phyloP scores from a whole-genome alignment of 371 early-diverging fungal genomes.

The Mucor velutinosus region DNA sequence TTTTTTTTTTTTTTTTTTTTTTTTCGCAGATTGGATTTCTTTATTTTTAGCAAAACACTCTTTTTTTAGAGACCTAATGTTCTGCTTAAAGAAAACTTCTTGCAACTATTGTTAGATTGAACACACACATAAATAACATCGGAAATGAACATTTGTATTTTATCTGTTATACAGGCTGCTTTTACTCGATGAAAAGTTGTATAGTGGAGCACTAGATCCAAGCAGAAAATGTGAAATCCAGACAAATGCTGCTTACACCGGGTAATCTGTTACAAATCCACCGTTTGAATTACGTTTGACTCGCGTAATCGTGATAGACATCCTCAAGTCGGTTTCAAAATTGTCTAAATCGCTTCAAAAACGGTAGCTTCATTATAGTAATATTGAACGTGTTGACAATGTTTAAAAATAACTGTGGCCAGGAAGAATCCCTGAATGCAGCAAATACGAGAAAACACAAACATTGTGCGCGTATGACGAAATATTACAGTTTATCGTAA shows the following conservation, averaged over 20 bases:
- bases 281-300: background rate
- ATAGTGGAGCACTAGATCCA: no score
- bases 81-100: constrained; percentile 10
- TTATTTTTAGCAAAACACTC: constrained; percentile 4
- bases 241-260: background rate
- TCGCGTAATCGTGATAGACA: background rate
- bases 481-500: background rate
- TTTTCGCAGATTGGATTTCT: background rate
- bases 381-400: background rate
- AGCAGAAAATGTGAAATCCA: background rate
- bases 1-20: background rate
- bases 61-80: constrained; percentile 9
- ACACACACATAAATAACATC: background rate
- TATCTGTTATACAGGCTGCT: background rate
- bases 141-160: background rate
- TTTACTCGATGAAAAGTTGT: background rate
- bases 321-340: background rate
- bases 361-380: background rate
- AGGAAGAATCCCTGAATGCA: background rate
- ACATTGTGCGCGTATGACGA: background rate
- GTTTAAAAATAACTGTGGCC: background rate
- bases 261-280: background rate
- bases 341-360: background rate
- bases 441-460: background rate
- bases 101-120: constrained; percentile 12